Percentiles rank a stretch among this genome's conserved stretches.
Conservation (phyloP, 2,329 filamentous ascomycete species). For the Metarhizium anisopliae region DNA sequence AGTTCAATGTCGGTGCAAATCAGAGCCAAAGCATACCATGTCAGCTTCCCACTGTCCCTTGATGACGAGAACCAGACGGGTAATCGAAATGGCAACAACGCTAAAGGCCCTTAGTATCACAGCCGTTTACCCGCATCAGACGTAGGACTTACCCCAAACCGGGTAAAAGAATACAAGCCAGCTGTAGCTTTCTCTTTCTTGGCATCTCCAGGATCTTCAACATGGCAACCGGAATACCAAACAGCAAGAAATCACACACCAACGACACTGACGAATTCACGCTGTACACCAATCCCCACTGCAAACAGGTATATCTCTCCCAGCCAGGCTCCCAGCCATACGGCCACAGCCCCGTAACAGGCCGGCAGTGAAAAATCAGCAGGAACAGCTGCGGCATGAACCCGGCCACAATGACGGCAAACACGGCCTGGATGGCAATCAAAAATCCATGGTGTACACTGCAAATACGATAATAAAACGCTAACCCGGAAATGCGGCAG, state of each 20-base stretch:
- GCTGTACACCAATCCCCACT: constrained; percentile 42
- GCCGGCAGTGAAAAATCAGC: constrained; percentile 41
- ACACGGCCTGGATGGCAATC: constrained; percentile 25
- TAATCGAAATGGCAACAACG: constrained; percentile 38
- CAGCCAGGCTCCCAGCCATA: constrained; percentile 36
- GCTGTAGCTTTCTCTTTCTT: constrained; percentile 34
- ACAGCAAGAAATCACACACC: constrained; percentile 39
- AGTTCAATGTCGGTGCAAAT: too few relatives aligned
- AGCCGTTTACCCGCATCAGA: background rate
- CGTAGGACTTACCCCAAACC: constrained; percentile 32
- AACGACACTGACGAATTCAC: constrained; percentile 41
- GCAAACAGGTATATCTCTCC: constrained; percentile 32
- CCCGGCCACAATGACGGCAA: constrained; percentile 28
- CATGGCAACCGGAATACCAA: constrained; percentile 40
- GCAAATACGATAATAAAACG: constrained; percentile 40
- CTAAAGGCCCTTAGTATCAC: constrained; percentile 15
- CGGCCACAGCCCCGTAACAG: constrained; percentile 42
- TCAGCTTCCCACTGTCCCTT: constrained; percentile 37
- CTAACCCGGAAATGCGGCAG: constrained; percentile 41
- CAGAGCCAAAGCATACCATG: constrained; percentile 10
- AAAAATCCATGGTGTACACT: constrained; percentile 26
- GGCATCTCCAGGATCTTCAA: constrained; percentile 35
- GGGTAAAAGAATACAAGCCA: constrained; percentile 38
- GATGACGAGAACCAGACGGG: constrained; percentile 37
- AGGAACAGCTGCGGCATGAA: constrained; percentile 40